These are phyloP conservation scores for Amphicarpaea edgeworthii DNA, from an alignment of 306 rosid species.

Conservation along the genomic window DNA sequence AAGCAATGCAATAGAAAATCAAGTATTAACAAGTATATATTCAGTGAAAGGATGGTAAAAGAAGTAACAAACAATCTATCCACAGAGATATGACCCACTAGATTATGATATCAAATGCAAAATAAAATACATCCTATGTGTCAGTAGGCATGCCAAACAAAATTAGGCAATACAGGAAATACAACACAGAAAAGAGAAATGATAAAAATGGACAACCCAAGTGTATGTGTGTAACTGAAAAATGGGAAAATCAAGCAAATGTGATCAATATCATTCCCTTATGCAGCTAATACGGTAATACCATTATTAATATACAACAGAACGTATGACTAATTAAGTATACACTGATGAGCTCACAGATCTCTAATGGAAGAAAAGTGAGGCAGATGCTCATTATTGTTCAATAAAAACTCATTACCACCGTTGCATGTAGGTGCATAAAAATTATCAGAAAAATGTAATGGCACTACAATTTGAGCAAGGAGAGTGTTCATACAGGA, in stretches of 20 bases:
- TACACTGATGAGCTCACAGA: slow-evolving; percentile 6
- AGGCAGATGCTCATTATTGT: slow-evolving; percentile 26
- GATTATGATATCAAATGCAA: slow-evolving; percentile 32
- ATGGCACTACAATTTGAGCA: slow-evolving; percentile 24
- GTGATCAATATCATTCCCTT: slow-evolving; percentile 1
- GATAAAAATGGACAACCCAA: slow-evolving; percentile 5
- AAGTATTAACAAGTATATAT: slow-evolving; percentile 37
- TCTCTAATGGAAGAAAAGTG: slow-evolving; percentile 24
- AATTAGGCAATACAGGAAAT: slow-evolving; percentile 14
- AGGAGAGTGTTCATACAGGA: slow-evolving; percentile 68
- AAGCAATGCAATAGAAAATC: slow-evolving; percentile 40
- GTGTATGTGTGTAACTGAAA: slow-evolving; percentile 5
- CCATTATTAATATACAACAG: slow-evolving; percentile 22
- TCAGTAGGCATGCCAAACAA: slow-evolving; percentile 26
- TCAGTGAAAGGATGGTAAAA: slow-evolving; percentile 19
- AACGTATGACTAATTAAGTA: slow-evolving; percentile 10
- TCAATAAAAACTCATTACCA: slow-evolving; percentile 23
- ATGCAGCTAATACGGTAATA: slow-evolving; percentile 19
- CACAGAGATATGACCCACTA: slow-evolving; percentile 24
- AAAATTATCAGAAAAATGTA: slow-evolving; percentile 28
- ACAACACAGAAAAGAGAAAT: slow-evolving; percentile 26
- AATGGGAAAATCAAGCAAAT: slow-evolving; percentile 14
- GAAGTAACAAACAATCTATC: slow-evolving; percentile 9
- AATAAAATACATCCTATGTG: not conserved
- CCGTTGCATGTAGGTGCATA: slow-evolving; percentile 3